A percentile compares a stretch with the other conserved stretches of the same genome.
Evolutionary conservation across 1,284 basidiomycete species (phyloP).

Genomic region (Sporisorium exsertum): DNA sequence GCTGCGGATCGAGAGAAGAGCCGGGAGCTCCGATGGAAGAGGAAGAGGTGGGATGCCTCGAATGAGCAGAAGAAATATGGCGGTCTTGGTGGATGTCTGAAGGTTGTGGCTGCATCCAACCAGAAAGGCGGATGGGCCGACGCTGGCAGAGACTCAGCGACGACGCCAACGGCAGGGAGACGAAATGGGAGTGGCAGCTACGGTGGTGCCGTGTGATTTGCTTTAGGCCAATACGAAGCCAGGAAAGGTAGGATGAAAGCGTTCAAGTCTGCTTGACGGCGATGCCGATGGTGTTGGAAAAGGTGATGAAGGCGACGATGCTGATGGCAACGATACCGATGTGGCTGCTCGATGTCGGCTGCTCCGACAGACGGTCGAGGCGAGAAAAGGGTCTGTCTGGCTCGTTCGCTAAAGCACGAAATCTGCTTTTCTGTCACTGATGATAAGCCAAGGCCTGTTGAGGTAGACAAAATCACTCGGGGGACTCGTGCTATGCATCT

Average conservation of each 20-base stretch:
- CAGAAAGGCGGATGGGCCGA: conserved; percentile 15
- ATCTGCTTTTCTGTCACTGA: too few species aligned
- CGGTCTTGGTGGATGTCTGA: conserved; percentile 15
- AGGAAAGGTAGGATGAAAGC: not conserved
- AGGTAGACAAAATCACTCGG: not conserved
- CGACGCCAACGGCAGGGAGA: conserved; percentile 18
- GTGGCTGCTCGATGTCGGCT: not conserved
- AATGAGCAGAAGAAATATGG: conserved; percentile 19
- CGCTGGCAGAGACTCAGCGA: conserved; percentile 18
- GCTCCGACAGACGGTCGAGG: conserved; percentile 1
- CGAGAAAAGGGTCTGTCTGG: conserved; percentile 1
- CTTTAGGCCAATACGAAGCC: too few species aligned
- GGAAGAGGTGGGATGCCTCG: conserved; percentile 20
- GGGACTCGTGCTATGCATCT: not conserved
- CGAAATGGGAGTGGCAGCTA: not conserved
- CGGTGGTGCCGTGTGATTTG: not conserved
- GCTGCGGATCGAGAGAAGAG: conserved; percentile 21
- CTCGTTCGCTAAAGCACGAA: too few species aligned
- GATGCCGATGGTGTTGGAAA: not conserved
- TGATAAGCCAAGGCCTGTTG: conserved; percentile 18
- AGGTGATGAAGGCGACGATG: conserved; percentile 3
- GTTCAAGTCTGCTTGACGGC: too few species aligned
- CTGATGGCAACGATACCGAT: conserved; percentile 8
- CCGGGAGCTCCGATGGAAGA: conserved; percentile 24
- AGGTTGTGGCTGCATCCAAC: conserved; percentile 42